phyloP scores from a whole-genome alignment of 768 basidiomycete species.

The Suillus variegatus region DNA sequence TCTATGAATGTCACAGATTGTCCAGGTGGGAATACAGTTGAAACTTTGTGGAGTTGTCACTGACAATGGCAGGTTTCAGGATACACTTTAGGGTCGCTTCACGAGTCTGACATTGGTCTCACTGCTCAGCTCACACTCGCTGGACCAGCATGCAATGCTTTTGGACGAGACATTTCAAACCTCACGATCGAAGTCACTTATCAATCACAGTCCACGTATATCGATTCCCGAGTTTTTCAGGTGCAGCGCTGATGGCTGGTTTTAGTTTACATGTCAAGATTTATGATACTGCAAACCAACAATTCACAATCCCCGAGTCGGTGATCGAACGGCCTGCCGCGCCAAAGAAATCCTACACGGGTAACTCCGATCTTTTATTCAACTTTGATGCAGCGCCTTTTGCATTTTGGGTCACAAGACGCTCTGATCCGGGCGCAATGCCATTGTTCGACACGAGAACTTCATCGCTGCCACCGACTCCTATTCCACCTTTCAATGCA shows the following conservation, averaged over 20 bases:
- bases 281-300: constrained; percentile 56
- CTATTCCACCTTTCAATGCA: constrained; percentile 55
- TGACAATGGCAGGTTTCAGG: constrained; percentile 36
- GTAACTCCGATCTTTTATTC: constrained; percentile 65
- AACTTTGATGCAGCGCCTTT: constrained; percentile 67
- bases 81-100: constrained; percentile 50
- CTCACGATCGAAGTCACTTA: constrained; percentile 70
- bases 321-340: constrained; percentile 45
- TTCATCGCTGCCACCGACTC: constrained; percentile 59
- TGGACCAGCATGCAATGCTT: constrained; percentile 63
- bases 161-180: constrained; percentile 57
- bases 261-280: constrained; percentile 68
- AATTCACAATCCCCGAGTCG: constrained; percentile 67
- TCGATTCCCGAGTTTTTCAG: neutral
- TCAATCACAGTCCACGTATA: constrained; percentile 54
- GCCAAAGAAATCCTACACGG: constrained; percentile 35
- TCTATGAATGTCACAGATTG: constrained; percentile 34
- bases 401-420: constrained; percentile 79
- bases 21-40: constrained; percentile 24
- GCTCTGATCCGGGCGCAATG: constrained; percentile 49
- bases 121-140: constrained; percentile 55
- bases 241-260: neutral
- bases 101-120: constrained; percentile 48
- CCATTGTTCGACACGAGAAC: constrained; percentile 75
- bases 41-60: neutral